A percentile compares a stretch with the other conserved stretches of the same genome.
These are phyloP conservation scores for Botrytis tulipae DNA, from an alignment of 2,329 filamentous ascomycete genomes.

Conservation along the genomic window DNA sequence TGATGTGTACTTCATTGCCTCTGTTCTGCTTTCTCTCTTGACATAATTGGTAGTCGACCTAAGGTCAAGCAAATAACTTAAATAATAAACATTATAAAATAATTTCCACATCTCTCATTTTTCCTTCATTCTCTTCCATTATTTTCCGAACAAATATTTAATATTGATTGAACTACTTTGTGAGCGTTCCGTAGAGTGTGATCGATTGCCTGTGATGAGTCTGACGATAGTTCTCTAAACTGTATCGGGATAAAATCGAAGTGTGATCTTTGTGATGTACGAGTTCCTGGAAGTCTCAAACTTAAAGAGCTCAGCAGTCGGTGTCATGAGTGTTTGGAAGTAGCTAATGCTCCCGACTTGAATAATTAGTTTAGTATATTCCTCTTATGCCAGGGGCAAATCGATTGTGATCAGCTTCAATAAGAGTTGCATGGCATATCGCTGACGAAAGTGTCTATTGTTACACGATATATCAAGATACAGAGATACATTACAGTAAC, in stretches of 20 bases:
- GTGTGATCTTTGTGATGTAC: background rate
- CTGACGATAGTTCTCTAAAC: background rate
- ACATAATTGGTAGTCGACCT: background rate
- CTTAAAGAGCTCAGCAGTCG: background rate
- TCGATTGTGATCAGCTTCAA: background rate
- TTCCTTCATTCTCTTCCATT: background rate
- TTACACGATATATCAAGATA: background rate
- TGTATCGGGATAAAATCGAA: background rate
- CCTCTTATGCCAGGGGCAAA: background rate
- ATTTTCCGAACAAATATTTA: background rate
- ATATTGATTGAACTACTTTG: background rate
- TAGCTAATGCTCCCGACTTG: background rate
- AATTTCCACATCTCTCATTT: background rate
- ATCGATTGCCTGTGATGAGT: background rate
- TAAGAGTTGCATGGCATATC: background rate
- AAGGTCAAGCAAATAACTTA: background rate
- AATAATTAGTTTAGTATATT: background rate
- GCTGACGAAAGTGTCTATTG: background rate
- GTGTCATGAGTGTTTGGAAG: background rate
- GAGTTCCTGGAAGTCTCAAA: background rate
- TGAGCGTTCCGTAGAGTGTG: background rate
- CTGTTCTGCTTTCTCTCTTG: background rate
- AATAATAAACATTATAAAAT: background rate
- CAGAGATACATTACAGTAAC: background rate
- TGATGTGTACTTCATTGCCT: background rate